Evolutionary conservation across 2,329 filamentous ascomycete species (phyloP).

Genomic region (Aschersonia sp.): DNA sequence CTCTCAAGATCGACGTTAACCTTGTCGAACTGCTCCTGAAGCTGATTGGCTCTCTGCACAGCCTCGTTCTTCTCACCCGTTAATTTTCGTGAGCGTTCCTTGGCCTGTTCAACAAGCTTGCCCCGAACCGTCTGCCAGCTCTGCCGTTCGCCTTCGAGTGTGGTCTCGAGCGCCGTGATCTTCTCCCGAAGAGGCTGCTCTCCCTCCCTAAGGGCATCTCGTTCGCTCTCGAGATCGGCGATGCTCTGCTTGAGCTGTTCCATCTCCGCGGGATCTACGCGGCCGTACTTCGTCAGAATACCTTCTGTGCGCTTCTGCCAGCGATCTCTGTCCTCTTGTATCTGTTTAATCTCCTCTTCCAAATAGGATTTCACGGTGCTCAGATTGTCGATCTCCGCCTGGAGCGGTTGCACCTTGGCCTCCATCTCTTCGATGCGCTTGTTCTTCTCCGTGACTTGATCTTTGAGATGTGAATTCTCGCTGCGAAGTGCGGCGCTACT

Average conservation of each 20-base stretch:
- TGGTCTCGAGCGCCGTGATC: conserved; percentile 34
- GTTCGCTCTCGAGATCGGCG: conserved; percentile 48
- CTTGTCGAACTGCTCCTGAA: conserved; percentile 35
- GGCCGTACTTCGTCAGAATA: conserved; percentile 90
- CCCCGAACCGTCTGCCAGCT: conserved; percentile 37
- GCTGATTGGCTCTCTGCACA: conserved; percentile 33
- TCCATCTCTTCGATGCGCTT: conserved; percentile 62
- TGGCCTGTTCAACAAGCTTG: conserved; percentile 47
- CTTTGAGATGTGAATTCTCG: conserved; percentile 67
- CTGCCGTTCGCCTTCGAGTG: conserved; percentile 38
- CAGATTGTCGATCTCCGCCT: conserved; percentile 66
- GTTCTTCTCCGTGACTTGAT: conserved; percentile 60
- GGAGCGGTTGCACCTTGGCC: conserved; percentile 65
- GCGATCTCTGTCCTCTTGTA: conserved; percentile 82
- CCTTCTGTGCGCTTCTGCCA: conserved; percentile 95
- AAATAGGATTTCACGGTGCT: conserved; percentile 70
- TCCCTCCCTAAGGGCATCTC: conserved; percentile 37
- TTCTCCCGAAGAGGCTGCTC: conserved; percentile 38
- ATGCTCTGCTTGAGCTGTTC: conserved; percentile 78
- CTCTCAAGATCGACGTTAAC: conserved; percentile 39
- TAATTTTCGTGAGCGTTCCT: conserved; percentile 41
- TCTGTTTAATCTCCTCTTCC: conserved; percentile 74
- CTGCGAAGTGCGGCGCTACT: conserved; percentile 84
- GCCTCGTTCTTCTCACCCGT: conserved; percentile 39
- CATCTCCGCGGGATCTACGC: conserved; percentile 84